These are phyloP conservation scores for Peronospora farinosa DNA, from an alignment of 352 stramenopile genomes.

Conservation along the genomic window DNA sequence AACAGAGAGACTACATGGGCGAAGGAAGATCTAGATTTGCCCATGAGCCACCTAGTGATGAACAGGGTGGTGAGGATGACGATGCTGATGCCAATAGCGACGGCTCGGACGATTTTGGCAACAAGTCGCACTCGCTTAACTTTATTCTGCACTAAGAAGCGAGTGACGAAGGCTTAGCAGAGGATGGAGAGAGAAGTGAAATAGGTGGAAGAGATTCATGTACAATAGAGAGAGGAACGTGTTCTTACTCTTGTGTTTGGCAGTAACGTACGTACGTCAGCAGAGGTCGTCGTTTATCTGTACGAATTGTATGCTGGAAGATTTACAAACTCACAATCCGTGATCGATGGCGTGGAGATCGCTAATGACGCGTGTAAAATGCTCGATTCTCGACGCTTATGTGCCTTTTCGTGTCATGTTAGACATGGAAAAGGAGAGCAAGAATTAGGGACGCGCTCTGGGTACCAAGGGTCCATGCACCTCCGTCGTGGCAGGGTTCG, in stretches of 20 bases:
- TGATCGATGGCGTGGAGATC: conserved; percentile 21
- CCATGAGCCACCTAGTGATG: conserved; percentile 9
- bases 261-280: neutral
- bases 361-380: conserved; percentile 36
- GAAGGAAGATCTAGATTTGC: conserved; percentile 13
- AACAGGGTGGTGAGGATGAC: conserved; percentile 18
- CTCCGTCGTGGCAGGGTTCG: conserved; percentile 32
- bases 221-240: too few species aligned
- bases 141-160: conserved; percentile 66
- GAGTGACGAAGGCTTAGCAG: conserved; percentile 1
- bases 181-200: neutral
- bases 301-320: conserved; percentile 10
- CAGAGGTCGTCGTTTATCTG: conserved; percentile 13
- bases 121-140: conserved; percentile 80
- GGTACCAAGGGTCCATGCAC: conserved; percentile 9
- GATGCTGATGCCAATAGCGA: conserved; percentile 34
- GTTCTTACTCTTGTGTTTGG: too few species aligned
- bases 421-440: conserved; percentile 22
- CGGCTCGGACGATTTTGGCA: conserved; percentile 49
- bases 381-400: conserved; percentile 42
- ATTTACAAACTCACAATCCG: neutral
- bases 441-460: conserved; percentile 12
- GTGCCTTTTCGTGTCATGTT: conserved; percentile 51
- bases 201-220: too few species aligned
- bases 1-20: conserved; percentile 14